A percentile compares a stretch with the other conserved stretches of the same genome.
phyloP scores from a whole-genome alignment of 1,139 yeast species.

The Scheffersomyces segobiensis region DNA sequence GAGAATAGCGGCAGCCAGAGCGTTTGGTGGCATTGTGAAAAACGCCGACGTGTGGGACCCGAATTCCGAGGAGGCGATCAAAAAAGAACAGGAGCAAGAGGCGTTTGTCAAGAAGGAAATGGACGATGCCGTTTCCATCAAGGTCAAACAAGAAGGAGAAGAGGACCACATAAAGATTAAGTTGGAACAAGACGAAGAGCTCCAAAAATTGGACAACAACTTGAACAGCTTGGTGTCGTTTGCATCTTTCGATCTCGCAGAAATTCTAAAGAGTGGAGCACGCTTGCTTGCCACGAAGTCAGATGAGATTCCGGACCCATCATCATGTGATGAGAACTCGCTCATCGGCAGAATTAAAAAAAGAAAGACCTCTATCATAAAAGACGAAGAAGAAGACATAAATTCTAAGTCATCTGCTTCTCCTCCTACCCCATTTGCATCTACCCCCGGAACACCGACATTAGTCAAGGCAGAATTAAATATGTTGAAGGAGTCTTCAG shows the following conservation, averaged over 20 bases:
- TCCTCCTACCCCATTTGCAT: slow-evolving; percentile 13
- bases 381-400: slow-evolving; percentile 12
- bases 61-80: slow-evolving; percentile 39
- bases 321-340: slow-evolving; percentile 21
- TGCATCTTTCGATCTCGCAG: slow-evolving; percentile 61
- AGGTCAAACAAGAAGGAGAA: slow-evolving; percentile 18
- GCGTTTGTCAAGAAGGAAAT: slow-evolving; percentile 13
- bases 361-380: slow-evolving; percentile 26
- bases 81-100: slow-evolving; percentile 20
- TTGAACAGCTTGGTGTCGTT: slow-evolving; percentile 55
- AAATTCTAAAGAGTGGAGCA: slow-evolving; percentile 67
- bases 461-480: not conserved
- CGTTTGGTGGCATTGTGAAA: slow-evolving; percentile 89
- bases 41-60: slow-evolving; percentile 88
- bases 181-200: slow-evolving; percentile 45
- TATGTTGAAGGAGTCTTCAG: slow-evolving; percentile 6
- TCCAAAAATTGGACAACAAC: slow-evolving; percentile 49
- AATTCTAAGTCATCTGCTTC: slow-evolving; percentile 10
- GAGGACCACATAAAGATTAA: slow-evolving; percentile 34
- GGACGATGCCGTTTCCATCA: slow-evolving; percentile 14
- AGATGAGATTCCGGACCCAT: slow-evolving; percentile 42
- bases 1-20: slow-evolving; percentile 90
- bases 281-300: slow-evolving; percentile 62
- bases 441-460: slow-evolving; percentile 14
- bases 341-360: slow-evolving; percentile 37